Base-by-base conservation (phyloP, 129 eudicot species). In the Heracleum sosnowskyi region DNA sequence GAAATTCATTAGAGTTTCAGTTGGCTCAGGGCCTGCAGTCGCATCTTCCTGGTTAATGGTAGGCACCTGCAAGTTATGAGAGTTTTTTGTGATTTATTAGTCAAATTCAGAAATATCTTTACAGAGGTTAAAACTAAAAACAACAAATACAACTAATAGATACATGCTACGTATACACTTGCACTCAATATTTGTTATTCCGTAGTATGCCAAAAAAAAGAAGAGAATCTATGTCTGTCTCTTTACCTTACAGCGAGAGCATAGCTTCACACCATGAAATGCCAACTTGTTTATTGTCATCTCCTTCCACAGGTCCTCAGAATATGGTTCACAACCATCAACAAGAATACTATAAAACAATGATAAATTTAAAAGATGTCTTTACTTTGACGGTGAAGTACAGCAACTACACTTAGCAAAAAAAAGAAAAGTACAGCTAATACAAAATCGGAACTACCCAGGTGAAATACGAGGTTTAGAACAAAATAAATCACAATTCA, bases 161-260 rank as follows among this genome's bases (percentile, higher is more conserved):
- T n/a, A 3, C 16, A n/a, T n/a, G 17, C 5, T 26, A 60, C 11
- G 66, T 3, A 57, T n/a, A 11, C 15, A 7, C 34, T n/a, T n/a
- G 28, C 1, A 57, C 68, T 60, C 6, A 26, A 60, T n/a, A 60
- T n/a, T 26, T 60, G 34, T 60, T n/a, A 60, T n/a, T 60, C 33
- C 6, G 16, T 24, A 24, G 33, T 60, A 60, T 60, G 68, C 33
- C 68, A 28, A 4, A 26, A 10, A 29, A 44, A n/a, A n/a, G n/a
- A 33, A 44, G 44, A 40, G n/a, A 18, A 24, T 72, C 36, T 0
- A 0, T 11, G 13, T 39, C 7, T 29, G 73, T n/a, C n/a, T n/a
- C n/a, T n/a, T 80, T 85, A 93, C 98, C 98, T 93, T 93, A 70
- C 97, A 93, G 69, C 97, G 95, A 66, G 84, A 33, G 82, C 98